Base-by-base conservation (phyloP, 768 basidiomycete species). In the Pleurotus cornucopiae region DNA sequence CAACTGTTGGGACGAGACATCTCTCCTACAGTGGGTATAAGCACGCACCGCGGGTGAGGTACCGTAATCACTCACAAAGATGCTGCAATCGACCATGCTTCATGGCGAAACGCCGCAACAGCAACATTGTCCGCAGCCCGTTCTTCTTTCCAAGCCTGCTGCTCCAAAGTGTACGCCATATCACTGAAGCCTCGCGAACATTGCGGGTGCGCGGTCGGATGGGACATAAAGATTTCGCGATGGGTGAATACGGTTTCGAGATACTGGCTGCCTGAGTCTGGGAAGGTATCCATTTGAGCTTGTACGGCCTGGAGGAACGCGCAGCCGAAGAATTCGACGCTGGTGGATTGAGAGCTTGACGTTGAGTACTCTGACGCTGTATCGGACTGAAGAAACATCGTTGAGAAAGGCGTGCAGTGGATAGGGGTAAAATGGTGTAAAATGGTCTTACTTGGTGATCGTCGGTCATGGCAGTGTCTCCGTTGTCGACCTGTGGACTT, bases 161-260 rank as follows among this genome's bases (percentile, higher is more conserved):
- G 67, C 67, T 90, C 88, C 62, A 91, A 67, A 38, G 75, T 67
- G 57, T 73, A 76, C 9, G 89, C 89, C 59, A 91, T 73, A 67
- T 85, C 85, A 70, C 72, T 81, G 67, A 88, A 82, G 13, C 73
- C 84, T 51, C 76, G 72, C 49, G 85, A 82, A 72, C 89, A 91
- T 30, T 81, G 78, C 57, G 59, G 68, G 72, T 91, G 89, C 9
- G 74, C 84, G 16, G 18, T 26, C 16, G 89, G 88, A 64, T 74
- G 84, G 7, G 84, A 79, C 59, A 70, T 73, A 58, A 85, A 75
- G 38, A 86, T 80, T 66, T 86, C 83, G 65, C 89, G 87, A 71
- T 91, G 89, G 0, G 83, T 82, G 70, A 89, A 88, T 63, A 91
- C 84, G 51, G 80, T 76, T 64, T 91, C 89, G 69, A 91, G 80